Base-by-base conservation (phyloP, 495 filamentous ascomycete species). In the Ramalina intermedia region DNA sequence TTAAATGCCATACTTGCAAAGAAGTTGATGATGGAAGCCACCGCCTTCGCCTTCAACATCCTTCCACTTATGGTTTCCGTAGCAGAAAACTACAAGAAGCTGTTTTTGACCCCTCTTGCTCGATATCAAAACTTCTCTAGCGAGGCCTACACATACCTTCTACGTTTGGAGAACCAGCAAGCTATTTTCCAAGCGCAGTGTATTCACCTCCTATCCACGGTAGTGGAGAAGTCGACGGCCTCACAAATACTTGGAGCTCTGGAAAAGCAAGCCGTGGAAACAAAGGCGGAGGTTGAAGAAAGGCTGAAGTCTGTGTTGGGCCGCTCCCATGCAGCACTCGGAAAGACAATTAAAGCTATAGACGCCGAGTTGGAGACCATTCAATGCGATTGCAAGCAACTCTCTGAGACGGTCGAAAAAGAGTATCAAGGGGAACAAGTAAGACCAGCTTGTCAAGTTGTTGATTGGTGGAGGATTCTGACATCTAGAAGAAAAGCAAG, bases 1-100 rank as follows among this genome's bases (percentile, higher is more conserved):
- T n/a, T n/a, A n/a, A n/a, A n/a, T n/a, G n/a, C n/a, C n/a, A n/a
- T n/a, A n/a, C n/a, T n/a, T n/a, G n/a, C n/a, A n/a, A n/a, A n/a
- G n/a, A n/a, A 24, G 23, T 24, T 3, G 23, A 24, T 4, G 4
- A 24, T 37, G 2, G 61, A 60, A 26, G 43, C 5, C 6, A 54
- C 44, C 11, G 58, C 58, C 14, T 48, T 64, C 36, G 50, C 43
- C 18, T 33, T 64, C 20, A 61, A 38, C 4, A 26, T 64, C 12
- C 50, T 64, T 17, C 62, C 62, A 5, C 37, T 64, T 8, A 23
- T 64, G 2, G 37, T 63, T 8, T 56, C 54, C 20, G 55, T 52
- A 27, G 43, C 52, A 8, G 54, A 65, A 38, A 53, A 63, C 35
- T 65, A 61, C 38, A 50, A 62, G 13, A 46, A 4, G 13, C 4